These are phyloP conservation scores for Peniophora sp. DNA, from an alignment of 1,284 basidiomycete species.

Conservation along the genomic window DNA sequence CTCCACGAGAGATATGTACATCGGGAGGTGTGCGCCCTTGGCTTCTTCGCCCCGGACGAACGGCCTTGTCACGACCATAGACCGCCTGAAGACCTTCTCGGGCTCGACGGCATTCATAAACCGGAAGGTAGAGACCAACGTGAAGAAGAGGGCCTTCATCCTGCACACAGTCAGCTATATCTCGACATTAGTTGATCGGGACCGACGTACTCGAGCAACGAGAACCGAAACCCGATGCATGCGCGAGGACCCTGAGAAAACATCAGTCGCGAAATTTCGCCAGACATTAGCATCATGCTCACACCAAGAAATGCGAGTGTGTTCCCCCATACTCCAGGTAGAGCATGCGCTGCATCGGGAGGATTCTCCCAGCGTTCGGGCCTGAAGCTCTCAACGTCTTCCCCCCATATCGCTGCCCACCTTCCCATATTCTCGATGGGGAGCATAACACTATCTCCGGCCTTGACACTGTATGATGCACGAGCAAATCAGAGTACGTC, in stretches of 20 bases:
- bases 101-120: conserved; percentile 41
- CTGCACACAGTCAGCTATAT: neutral
- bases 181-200: neutral
- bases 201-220: conserved; percentile 46
- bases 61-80: neutral
- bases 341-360: neutral
- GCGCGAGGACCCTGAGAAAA: conserved; percentile 20
- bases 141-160: neutral
- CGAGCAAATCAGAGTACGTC: neutral
- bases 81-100: conserved; percentile 25
- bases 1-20: conserved; percentile 1
- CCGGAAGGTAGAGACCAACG: conserved; percentile 37
- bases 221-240: conserved; percentile 65
- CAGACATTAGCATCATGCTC: conserved; percentile 16
- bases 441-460: conserved; percentile 6
- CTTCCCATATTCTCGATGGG: conserved; percentile 17
- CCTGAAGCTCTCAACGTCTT: conserved; percentile 19
- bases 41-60: neutral
- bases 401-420: conserved; percentile 18
- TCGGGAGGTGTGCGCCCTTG: neutral
- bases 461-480: neutral
- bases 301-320: conserved; percentile 54
- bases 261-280: too few relatives aligned
- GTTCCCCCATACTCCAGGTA: conserved; percentile 5
- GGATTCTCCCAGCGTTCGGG: neutral